Evolutionary conservation across 202 grass and related monocot species (phyloP).

Genomic region (Zoysia matrella): DNA sequence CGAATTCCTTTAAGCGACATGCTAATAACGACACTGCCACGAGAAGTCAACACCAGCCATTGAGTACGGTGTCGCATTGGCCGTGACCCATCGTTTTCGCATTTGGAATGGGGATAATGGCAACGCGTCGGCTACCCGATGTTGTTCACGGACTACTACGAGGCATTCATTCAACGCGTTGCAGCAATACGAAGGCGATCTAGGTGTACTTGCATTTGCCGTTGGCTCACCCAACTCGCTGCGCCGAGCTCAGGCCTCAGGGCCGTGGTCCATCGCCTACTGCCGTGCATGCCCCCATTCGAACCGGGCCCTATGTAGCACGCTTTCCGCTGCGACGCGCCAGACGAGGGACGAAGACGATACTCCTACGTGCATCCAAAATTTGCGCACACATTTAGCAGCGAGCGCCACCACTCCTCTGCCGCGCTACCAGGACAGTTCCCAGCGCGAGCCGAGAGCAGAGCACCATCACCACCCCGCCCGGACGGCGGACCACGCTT

Average conservation of each 20-base stretch:
- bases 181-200: neutral
- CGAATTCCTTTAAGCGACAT: neutral
- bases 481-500: too few relatives aligned
- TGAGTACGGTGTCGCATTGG: neutral
- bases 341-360: neutral
- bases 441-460: too few relatives aligned
- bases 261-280: neutral
- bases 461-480: too few relatives aligned
- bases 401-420: neutral
- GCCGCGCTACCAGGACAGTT: too few relatives aligned
- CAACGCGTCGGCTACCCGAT: neutral
- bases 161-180: neutral
- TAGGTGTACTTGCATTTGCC: neutral
- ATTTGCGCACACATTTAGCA: neutral
- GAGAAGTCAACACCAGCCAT: neutral
- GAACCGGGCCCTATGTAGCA: slow-evolving; percentile 12
- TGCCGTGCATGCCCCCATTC: neutral
- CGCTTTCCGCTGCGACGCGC: neutral
- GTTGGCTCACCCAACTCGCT: neutral
- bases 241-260: too few relatives aligned
- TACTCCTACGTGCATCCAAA: neutral
- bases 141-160: neutral
- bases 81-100: slow-evolving; percentile 3
- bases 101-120: neutral
- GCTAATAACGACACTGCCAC: neutral